phyloP scores from a whole-genome alignment of 495 filamentous ascomycete species.

The Penicillium cosmopolitanum region DNA sequence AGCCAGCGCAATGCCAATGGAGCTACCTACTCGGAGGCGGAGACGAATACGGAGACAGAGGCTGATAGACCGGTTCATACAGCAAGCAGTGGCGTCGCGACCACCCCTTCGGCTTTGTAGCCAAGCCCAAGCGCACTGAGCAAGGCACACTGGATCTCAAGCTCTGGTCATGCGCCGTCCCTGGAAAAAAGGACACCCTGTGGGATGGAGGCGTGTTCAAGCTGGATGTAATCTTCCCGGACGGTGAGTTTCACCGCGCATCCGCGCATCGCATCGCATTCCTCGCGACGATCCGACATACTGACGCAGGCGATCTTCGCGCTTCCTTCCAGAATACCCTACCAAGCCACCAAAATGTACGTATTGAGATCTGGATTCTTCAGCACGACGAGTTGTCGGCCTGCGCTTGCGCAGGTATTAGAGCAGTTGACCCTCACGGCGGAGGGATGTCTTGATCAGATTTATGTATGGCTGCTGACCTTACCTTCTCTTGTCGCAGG shows the following conservation, averaged over 20 bases:
- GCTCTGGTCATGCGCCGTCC: constrained; percentile 94
- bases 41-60: constrained; percentile 19
- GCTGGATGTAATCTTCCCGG: constrained; percentile 87
- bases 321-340: constrained; percentile 77
- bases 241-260: constrained; percentile 65
- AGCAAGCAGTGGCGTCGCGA: constrained; percentile 97
- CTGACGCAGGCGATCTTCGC: constrained; percentile 18
- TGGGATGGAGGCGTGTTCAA: constrained; percentile 98
- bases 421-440: no score
- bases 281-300: constrained; percentile 12
- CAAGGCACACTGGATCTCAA: constrained; percentile 89
- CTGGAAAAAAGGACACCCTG: constrained; percentile 91
- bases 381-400: no score
- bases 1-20: constrained; percentile 3
- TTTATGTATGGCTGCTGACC: background rate
- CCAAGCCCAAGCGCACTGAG: constrained; percentile 77
- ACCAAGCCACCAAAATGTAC: constrained; percentile 98
- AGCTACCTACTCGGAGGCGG: background rate
- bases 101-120: constrained; percentile 97
- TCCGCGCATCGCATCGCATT: constrained; percentile 14
- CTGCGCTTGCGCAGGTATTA: background rate
- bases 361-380: constrained; percentile 25
- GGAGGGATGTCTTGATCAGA: background rate
- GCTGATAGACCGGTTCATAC: constrained; percentile 4
- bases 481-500: constrained; percentile 52